Conservation (phyloP, 495 filamentous ascomycete species). For the Aspergillus panamensis region DNA sequence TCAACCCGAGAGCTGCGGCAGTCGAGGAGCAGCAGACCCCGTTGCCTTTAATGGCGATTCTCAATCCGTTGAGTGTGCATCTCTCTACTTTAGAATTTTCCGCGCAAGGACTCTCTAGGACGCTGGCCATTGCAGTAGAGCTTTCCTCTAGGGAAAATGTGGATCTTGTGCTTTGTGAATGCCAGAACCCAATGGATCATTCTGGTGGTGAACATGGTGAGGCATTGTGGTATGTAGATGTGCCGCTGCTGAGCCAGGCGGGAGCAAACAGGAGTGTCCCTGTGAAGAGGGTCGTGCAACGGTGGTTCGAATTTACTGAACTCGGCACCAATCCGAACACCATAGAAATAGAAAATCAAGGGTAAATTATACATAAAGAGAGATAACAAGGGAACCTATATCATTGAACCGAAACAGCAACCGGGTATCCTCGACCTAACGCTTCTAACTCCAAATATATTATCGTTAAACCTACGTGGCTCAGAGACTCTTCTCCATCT, state of each 20-base stretch:
- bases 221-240: conserved; percentile 48
- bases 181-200: conserved; percentile 30
- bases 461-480: conserved; percentile 19
- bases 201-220: conserved; percentile 30
- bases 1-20: not conserved
- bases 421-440: conserved; percentile 45
- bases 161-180: conserved; percentile 44
- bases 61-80: conserved; percentile 66
- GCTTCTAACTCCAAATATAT: conserved; percentile 38
- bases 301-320: conserved; percentile 67
- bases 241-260: conserved; percentile 60
- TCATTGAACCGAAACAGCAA: conserved; percentile 19
- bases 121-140: conserved; percentile 65
- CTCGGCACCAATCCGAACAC: not conserved
- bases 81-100: conserved; percentile 74
- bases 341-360: not conserved
- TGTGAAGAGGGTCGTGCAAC: conserved; percentile 57
- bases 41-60: conserved; percentile 53
- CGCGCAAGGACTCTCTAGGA: conserved; percentile 73
- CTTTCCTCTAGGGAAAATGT: conserved; percentile 41
- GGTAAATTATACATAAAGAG: conserved; percentile 13
- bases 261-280: conserved; percentile 54
- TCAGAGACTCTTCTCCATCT: conserved; percentile 93
- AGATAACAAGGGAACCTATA: conserved; percentile 19
- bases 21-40: conserved; percentile 3